phyloP scores from a whole-genome alignment of 257 asterid species.

The Nicotiana obtusifolia region DNA sequence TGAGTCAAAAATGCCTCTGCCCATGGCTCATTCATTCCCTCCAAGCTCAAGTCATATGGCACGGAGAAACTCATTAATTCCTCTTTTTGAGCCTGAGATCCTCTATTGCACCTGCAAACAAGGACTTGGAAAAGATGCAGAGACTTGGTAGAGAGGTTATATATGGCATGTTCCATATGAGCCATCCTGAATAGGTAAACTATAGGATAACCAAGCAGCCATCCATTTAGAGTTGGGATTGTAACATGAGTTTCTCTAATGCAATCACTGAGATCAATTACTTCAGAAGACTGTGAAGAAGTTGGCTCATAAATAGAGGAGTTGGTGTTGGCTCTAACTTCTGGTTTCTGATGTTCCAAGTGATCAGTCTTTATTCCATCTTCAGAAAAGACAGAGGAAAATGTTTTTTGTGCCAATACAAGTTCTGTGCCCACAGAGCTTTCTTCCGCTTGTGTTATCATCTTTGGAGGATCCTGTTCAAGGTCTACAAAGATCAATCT shows the following conservation, averaged over 20 bases:
- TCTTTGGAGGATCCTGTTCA: slow-evolving; percentile 78
- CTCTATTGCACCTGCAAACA: slow-evolving; percentile 53
- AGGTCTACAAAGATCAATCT: slow-evolving; percentile 48
- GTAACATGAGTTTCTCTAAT: slow-evolving; percentile 64
- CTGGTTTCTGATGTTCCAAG: slow-evolving; percentile 22
- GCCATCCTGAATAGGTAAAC: slow-evolving; percentile 58
- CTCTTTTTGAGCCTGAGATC: slow-evolving; percentile 34
- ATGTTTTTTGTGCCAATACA: slow-evolving; percentile 56
- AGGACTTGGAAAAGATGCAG: slow-evolving; percentile 63
- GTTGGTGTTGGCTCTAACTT: background rate
- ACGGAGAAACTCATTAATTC: slow-evolving; percentile 78
- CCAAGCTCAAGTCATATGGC: slow-evolving; percentile 69
- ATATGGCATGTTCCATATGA: slow-evolving; percentile 56
- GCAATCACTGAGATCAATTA: slow-evolving; percentile 68
- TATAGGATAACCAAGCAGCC: slow-evolving; percentile 91
- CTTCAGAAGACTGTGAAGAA: slow-evolving; percentile 31
- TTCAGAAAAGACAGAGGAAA: slow-evolving; percentile 38
- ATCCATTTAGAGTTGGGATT: slow-evolving; percentile 78
- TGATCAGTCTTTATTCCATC: slow-evolving; percentile 25
- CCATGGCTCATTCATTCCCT: slow-evolving; percentile 64
- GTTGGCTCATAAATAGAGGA: slow-evolving; percentile 21
- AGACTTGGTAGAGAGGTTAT: slow-evolving; percentile 65
- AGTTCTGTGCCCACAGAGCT: slow-evolving; percentile 38
- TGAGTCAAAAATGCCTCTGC: slow-evolving; percentile 52
- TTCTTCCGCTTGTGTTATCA: slow-evolving; percentile 31